phyloP scores from a whole-genome alignment of 805 yeast genomes.

The Torulaspora franciscae region DNA sequence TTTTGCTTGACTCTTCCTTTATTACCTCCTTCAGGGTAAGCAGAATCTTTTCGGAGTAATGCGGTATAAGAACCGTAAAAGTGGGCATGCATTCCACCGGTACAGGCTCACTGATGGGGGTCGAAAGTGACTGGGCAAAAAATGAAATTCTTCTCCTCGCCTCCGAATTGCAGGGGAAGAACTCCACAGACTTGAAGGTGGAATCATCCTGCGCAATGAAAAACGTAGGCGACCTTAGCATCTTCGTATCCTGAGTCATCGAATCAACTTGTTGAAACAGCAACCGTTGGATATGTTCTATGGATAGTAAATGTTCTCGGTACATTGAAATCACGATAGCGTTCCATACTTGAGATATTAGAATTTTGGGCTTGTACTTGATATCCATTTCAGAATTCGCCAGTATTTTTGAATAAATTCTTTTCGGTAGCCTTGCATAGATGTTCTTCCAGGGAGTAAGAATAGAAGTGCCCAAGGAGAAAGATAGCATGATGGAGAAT shows the following conservation, averaged over 20 bases:
- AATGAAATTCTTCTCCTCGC: slow-evolving; percentile 80
- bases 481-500: slow-evolving; percentile 66
- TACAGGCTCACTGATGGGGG: slow-evolving; percentile 73
- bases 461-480: slow-evolving; percentile 71
- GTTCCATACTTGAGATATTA: slow-evolving; percentile 76
- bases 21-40: slow-evolving; percentile 74
- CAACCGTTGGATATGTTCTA: slow-evolving; percentile 65
- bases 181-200: slow-evolving; percentile 47
- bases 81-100: slow-evolving; percentile 69
- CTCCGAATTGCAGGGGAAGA: slow-evolving; percentile 61
- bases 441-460: slow-evolving; percentile 89
- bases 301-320: slow-evolving; percentile 68
- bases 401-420: slow-evolving; percentile 67
- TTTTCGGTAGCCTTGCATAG: slow-evolving; percentile 67
- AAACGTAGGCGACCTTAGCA: slow-evolving; percentile 66
- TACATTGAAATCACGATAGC: slow-evolving; percentile 79
- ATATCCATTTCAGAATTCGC: slow-evolving; percentile 46
- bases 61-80: slow-evolving; percentile 81
- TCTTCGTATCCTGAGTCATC: slow-evolving; percentile 36
- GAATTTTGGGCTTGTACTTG: slow-evolving; percentile 46
- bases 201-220: slow-evolving; percentile 82
- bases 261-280: slow-evolving; percentile 49
- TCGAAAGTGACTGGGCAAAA: slow-evolving; percentile 84
- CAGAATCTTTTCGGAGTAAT: slow-evolving; percentile 76
- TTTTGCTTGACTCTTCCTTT: slow-evolving; percentile 55